Evolutionary conservation across 371 early-diverging fungal genomes (phyloP), one percentile per base, ranked within the genome.

Genomic region (Blastocladiella emersonii): DNA sequence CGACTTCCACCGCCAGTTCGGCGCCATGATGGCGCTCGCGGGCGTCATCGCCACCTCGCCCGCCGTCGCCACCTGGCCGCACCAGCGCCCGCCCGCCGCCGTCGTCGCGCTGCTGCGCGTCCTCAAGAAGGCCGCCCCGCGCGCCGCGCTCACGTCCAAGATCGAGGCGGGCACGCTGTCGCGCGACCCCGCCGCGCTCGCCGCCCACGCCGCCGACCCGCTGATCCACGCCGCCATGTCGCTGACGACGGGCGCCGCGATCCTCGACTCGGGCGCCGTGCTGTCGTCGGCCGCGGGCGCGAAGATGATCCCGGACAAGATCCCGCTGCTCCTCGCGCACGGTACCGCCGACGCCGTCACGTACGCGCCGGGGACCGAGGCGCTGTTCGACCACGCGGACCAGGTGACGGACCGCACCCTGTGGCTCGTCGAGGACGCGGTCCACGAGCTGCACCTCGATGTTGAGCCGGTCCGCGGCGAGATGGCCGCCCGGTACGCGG

Each of bases 1-100:
- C 6, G 70, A 67, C 51, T 73, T 70, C 53, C 30, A 57, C 49
- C 48, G 61, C 35, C 36, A 56, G 37, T 56, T 60, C 62, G 61
- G 61, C 66, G n/a, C 34, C 13, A 65, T 71, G 34, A 12, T 36
- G 4, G 36, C 65, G n/a, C 27, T 76, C 49, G 60, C 57, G 43
- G 74, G 74, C 37, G 74, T 76, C 34, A 68, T 76, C 48, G 62
- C 66, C 7, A 70, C 76, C 35, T 59, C 74, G 0, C 76, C 76
- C 17, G 72, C 71, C 7, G 53, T 76, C 55, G 27, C 55, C 45
- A 64, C 69, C 1, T 68, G 70, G 17, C 63, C 64, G 23, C 45
- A 67, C 7, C 55, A 66, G 27, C 36, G 65, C 59, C 74, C 74
- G 15, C 67, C 72, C 7, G 56, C 57, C 35, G 25, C 72, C 41